These are phyloP conservation scores for Leccinum boreale DNA, from an alignment of 768 basidiomycete genomes.

Conservation along the genomic window DNA sequence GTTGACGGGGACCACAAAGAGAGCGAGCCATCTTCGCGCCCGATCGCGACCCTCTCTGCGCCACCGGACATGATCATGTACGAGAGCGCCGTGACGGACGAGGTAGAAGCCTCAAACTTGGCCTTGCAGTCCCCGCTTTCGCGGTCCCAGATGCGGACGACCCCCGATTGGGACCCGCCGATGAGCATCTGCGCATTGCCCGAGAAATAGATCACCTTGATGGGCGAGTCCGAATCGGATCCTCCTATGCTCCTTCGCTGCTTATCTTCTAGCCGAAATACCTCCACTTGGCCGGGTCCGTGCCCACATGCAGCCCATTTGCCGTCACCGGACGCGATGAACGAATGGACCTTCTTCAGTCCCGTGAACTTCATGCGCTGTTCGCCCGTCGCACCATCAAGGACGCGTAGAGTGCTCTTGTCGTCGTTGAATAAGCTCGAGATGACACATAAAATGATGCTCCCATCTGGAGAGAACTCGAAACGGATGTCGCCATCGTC, in stretches of 20 bases:
- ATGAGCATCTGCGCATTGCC: conserved; percentile 11
- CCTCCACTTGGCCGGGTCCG: conserved; percentile 1
- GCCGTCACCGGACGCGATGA: conserved; percentile 3
- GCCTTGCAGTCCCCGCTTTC: conserved; percentile 11
- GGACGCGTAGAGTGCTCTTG: conserved; percentile 9
- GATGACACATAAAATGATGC: conserved; percentile 4
- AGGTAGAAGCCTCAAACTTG: background rate
- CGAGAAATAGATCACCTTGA: conserved; percentile 16
- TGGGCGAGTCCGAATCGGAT: background rate
- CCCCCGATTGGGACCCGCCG: conserved; percentile 15
- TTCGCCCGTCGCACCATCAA: conserved; percentile 9
- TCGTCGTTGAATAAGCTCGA: background rate
- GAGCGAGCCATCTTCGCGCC: conserved; percentile 18
- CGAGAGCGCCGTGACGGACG: conserved; percentile 19
- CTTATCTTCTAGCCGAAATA: background rate
- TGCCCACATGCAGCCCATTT: conserved; percentile 9
- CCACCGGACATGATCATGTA: background rate
- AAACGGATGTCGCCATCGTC: no score
- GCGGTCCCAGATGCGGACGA: conserved; percentile 21
- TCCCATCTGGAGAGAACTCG: conserved; percentile 13
- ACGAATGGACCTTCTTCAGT: conserved; percentile 6
- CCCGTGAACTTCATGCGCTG: conserved; percentile 5
- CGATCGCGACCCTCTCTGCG: conserved; percentile 7
- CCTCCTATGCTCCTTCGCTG: background rate
- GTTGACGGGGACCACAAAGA: conserved; percentile 15